These are phyloP conservation scores for Fusarium sp. DNA, from an alignment of 2,329 filamentous ascomycete genomes.

Conservation along the genomic window DNA sequence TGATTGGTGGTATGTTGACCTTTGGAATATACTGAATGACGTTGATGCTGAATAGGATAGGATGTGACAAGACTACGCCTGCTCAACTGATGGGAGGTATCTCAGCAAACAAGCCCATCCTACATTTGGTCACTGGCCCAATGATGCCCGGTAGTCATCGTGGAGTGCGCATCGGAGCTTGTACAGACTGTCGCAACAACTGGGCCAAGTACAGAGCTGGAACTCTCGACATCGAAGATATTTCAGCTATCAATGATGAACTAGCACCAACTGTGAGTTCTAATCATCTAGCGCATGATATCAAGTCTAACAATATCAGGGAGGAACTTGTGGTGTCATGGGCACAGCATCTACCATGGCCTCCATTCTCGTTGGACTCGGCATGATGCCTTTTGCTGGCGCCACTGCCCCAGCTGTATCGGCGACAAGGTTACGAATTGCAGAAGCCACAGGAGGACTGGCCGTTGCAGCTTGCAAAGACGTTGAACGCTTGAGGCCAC, in stretches of 20 bases:
- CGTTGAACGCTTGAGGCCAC: conserved; percentile 74
- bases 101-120: conserved; percentile 76
- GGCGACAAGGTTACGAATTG: conserved; percentile 82
- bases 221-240: conserved; percentile 76
- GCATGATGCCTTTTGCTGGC: conserved; percentile 80
- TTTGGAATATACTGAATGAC: too few species aligned
- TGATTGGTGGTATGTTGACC: conserved; percentile 67
- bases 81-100: conserved; percentile 81
- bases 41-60: conserved; percentile 46
- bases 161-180: conserved; percentile 74
- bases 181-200: conserved; percentile 78
- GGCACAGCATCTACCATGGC: conserved; percentile 93
- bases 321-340: conserved; percentile 90
- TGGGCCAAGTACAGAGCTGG: conserved; percentile 77
- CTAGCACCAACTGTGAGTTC: conserved; percentile 71
- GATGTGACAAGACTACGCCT: conserved; percentile 79
- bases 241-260: conserved; percentile 75
- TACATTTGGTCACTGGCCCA: conserved; percentile 75
- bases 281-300: accelerated
- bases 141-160: conserved; percentile 79
- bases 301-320: conserved; percentile 40
- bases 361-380: conserved; percentile 82
- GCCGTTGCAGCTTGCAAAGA: conserved; percentile 74
- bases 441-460: conserved; percentile 74
- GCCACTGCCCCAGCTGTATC: conserved; percentile 83